These are phyloP conservation scores for Platanthera zijinensis DNA, from an alignment of 106 monocot genomes.

Conservation along the genomic window DNA sequence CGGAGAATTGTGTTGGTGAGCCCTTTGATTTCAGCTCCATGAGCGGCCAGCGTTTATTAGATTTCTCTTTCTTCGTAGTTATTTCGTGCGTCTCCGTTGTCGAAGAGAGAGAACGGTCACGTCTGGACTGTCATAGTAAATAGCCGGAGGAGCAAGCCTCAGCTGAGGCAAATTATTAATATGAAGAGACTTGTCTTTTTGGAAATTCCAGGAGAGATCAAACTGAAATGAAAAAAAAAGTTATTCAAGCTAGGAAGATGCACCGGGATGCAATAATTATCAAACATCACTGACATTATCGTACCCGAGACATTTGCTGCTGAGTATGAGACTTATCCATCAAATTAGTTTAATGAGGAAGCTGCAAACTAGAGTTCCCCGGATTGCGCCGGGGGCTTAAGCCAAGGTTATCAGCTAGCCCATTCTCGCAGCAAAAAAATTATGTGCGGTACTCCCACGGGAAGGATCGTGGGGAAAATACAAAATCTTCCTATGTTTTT, in stretches of 20 bases:
- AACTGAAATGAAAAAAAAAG: constrained; percentile 36
- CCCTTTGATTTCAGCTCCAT: constrained; percentile 46
- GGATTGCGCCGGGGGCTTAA: constrained; percentile 15
- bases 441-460: no score
- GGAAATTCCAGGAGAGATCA: constrained; percentile 74
- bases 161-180: constrained; percentile 53
- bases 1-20: constrained; percentile 30
- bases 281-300: neutral
- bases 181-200: constrained; percentile 45
- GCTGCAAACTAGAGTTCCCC: constrained; percentile 24
- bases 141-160: constrained; percentile 76
- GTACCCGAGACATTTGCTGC: constrained; percentile 74
- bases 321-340: constrained; percentile 49
- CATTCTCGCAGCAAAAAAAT: constrained; percentile 56
- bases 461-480: no score
- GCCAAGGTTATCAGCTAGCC: constrained; percentile 24
- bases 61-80: constrained; percentile 37
- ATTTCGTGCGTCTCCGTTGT: constrained; percentile 25
- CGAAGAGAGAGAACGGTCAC: constrained; percentile 13
- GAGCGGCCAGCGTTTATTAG: constrained; percentile 40
- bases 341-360: constrained; percentile 52
- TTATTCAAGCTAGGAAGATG: no score
- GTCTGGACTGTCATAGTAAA: constrained; percentile 87
- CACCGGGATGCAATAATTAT: no score
- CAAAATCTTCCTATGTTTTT: no score